A percentile compares a stretch with the other conserved stretches of the same genome.
Evolutionary conservation across 441 rosid species (phyloP).

Genomic region (Manihot esculenta): DNA sequence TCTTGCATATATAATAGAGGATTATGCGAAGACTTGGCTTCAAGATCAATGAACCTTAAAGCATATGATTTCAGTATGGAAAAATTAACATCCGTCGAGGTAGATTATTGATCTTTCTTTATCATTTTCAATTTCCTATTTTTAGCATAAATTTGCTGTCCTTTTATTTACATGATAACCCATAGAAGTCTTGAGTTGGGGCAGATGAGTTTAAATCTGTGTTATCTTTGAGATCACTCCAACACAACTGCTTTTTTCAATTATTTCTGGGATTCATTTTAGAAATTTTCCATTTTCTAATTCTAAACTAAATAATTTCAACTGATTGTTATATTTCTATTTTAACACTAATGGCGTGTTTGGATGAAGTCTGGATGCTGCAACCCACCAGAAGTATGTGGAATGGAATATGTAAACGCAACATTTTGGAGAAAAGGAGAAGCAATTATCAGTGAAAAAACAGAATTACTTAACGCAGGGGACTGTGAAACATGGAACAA

Average conservation of each 20-base stretch:
- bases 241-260: too few relatives aligned
- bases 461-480: background rate
- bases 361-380: constrained; percentile 67
- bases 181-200: too few relatives aligned
- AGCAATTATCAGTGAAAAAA: background rate
- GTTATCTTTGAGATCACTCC: too few relatives aligned
- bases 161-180: too few relatives aligned
- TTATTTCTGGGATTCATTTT: too few relatives aligned
- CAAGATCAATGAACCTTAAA: constrained; percentile 29
- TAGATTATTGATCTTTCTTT: constrained; percentile 7
- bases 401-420: constrained; percentile 58
- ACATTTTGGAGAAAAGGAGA: constrained; percentile 52
- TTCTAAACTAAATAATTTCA: too few relatives aligned
- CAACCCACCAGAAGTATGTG: constrained; percentile 58
- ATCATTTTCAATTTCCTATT: background rate
- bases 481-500: constrained; percentile 67
- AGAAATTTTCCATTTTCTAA: too few relatives aligned
- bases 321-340: too few relatives aligned
- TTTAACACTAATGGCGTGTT: background rate
- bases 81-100: constrained; percentile 58
- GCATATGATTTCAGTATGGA: constrained; percentile 39
- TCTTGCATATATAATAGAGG: constrained; percentile 52
- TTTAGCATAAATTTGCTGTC: too few relatives aligned
- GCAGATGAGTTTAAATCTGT: too few relatives aligned
- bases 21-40: constrained; percentile 42